Evolutionary conservation across 1,139 yeast species (phyloP).

Genomic region (Taphrina confusa): DNA sequence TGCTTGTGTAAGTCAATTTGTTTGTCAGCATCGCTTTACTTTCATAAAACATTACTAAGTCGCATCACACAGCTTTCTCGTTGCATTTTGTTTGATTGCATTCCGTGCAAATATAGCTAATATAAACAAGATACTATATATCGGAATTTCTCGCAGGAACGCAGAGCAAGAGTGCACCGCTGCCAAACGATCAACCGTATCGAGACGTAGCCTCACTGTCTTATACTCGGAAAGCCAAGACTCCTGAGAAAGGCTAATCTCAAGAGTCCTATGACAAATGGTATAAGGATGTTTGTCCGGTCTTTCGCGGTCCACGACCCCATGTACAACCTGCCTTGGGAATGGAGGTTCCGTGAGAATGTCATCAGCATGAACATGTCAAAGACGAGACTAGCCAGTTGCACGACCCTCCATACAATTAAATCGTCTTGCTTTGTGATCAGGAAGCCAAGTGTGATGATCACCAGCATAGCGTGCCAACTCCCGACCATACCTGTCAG

Average conservation of each 20-base stretch:
- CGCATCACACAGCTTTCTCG: too few relatives aligned
- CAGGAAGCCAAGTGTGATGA: slow-evolving; percentile 1
- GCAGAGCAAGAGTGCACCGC: too few relatives aligned
- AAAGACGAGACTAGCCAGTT: neutral
- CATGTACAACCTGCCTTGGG: neutral
- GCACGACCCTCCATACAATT: neutral
- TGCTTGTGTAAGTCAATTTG: too few relatives aligned
- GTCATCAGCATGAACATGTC: neutral
- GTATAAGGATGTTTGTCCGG: neutral
- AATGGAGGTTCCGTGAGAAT: neutral
- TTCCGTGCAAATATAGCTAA: too few relatives aligned
- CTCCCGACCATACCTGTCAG: neutral
- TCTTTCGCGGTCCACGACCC: neutral
- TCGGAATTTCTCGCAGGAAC: too few relatives aligned
- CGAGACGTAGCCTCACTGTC: too few relatives aligned
- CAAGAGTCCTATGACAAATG: neutral
- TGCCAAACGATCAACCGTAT: too few relatives aligned
- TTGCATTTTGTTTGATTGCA: too few relatives aligned
- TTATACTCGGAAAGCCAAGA: too few relatives aligned
- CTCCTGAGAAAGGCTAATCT: neutral
- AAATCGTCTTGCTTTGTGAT: slow-evolving; percentile 5
- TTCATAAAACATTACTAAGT: too few relatives aligned
- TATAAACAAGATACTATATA: too few relatives aligned
- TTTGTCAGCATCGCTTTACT: too few relatives aligned
- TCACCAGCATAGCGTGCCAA: neutral